Evolutionary conservation across 1,284 basidiomycete genomes (phyloP).

Genomic region (Heterobasidion occidentale): DNA sequence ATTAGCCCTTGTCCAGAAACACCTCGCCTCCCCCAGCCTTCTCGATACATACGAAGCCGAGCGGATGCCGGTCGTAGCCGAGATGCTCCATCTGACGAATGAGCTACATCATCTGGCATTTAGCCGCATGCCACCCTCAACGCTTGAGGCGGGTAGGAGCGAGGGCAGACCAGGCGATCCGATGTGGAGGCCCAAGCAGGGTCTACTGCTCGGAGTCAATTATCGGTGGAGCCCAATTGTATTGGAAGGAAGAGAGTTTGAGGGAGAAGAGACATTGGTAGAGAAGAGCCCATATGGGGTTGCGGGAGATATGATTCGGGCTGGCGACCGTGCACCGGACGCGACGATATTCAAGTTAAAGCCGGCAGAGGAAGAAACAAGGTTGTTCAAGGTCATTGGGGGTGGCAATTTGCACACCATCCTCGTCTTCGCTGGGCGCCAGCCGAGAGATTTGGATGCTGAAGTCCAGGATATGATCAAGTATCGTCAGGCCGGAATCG

Average conservation of each 20-base stretch:
- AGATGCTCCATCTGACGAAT: constrained; percentile 15
- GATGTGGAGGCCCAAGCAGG: constrained; percentile 17
- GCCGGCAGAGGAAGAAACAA: constrained; percentile 4
- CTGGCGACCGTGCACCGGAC: constrained; percentile 39
- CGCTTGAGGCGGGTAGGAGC: background rate
- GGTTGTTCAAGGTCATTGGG: constrained; percentile 19
- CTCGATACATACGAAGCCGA: constrained; percentile 16
- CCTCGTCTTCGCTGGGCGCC: constrained; percentile 14
- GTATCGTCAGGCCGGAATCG: constrained; percentile 3
- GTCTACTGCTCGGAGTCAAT: constrained; percentile 36
- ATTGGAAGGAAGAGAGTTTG: constrained; percentile 24
- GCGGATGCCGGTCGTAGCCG: constrained; percentile 17
- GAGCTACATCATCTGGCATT: constrained; percentile 2
- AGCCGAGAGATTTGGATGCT: background rate
- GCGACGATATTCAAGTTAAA: constrained; percentile 24
- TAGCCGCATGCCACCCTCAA: background rate
- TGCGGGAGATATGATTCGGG: constrained; percentile 20
- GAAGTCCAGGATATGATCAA: background rate
- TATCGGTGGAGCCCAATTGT: constrained; percentile 39
- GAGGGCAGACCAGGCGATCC: constrained; percentile 9
- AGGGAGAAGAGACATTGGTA: constrained; percentile 12
- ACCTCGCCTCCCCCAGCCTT: constrained; percentile 8
- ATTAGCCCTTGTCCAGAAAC: constrained; percentile 14
- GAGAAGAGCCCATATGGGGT: constrained; percentile 13
- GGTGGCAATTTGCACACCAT: constrained; percentile 18